Evolutionary conservation across 306 rosid genomes (phyloP).

Genomic region (Rosa rugosa): DNA sequence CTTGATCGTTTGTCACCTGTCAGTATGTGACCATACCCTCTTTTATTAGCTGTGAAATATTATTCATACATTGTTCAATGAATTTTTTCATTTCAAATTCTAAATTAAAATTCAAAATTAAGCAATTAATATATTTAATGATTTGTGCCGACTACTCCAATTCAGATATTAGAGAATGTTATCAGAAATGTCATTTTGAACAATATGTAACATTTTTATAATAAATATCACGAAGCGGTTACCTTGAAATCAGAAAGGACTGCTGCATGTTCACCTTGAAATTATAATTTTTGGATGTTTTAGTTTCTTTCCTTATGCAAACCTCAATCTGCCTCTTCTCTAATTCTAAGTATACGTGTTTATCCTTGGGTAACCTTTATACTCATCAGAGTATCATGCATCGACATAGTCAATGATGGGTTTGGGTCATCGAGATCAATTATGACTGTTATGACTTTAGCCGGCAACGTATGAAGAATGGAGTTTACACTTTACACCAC

Average conservation of each 20-base stretch:
- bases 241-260: too few relatives aligned
- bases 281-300: too few relatives aligned
- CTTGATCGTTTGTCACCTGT: too few relatives aligned
- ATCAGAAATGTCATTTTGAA: too few relatives aligned
- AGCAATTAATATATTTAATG: too few relatives aligned
- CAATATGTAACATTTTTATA: too few relatives aligned
- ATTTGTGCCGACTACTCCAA: not conserved
- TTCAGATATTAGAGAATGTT: too few relatives aligned
- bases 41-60: too few relatives aligned
- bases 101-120: too few relatives aligned
- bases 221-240: too few relatives aligned
- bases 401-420: not conserved
- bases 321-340: not conserved
- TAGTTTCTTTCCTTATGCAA: too few relatives aligned
- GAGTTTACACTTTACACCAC: not conserved
- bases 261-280: too few relatives aligned
- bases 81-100: not conserved
- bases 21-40: not conserved
- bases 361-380: not conserved
- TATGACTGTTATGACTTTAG: constrained; percentile 7
- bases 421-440: not conserved
- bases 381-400: not conserved
- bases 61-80: not conserved
- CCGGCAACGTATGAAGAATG: not conserved
- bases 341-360: not conserved